Evolutionary conservation across 2,329 filamentous ascomycete species (phyloP).

Genomic region (Pseudogymnoascus sp.): DNA sequence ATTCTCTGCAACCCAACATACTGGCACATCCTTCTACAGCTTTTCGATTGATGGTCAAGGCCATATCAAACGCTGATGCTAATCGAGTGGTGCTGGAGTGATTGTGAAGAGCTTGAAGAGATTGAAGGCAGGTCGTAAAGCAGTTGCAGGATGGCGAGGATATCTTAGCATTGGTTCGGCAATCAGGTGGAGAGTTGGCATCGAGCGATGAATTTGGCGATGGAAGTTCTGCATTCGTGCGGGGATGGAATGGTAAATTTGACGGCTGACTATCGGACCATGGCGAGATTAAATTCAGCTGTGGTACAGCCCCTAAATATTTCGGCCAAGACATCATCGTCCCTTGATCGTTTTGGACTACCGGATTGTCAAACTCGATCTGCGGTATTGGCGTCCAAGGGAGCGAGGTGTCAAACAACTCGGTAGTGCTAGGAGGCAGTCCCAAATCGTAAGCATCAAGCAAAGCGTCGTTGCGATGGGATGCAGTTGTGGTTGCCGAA

Average conservation of each 20-base stretch:
- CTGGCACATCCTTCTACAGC: slow-evolving; percentile 40
- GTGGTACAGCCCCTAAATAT: neutral
- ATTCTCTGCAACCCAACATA: slow-evolving; percentile 38
- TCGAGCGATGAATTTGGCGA: neutral
- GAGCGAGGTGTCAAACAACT: slow-evolving; percentile 14
- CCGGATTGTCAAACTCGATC: neutral
- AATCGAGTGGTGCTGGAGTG: slow-evolving; percentile 30
- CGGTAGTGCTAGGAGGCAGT: slow-evolving; percentile 5
- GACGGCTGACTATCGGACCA: neutral
- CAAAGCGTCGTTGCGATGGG: neutral
- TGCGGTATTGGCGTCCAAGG: neutral
- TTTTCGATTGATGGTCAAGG: slow-evolving; percentile 38
- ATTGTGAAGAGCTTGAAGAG: slow-evolving; percentile 39
- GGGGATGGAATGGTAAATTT: neutral
- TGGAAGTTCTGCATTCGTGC: neutral
- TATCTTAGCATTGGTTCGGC: neutral
- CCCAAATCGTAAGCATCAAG: neutral
- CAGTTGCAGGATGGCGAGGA: slow-evolving; percentile 32
- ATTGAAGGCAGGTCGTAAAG: slow-evolving; percentile 38
- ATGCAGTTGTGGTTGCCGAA: neutral
- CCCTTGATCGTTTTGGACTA: neutral
- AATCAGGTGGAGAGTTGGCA: neutral
- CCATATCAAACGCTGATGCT: slow-evolving; percentile 35
- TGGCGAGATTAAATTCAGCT: neutral
- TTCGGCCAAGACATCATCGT: neutral